Evolutionary conservation across 2,329 filamentous ascomycete genomes (phyloP).

Genomic region (Golovinomyces cichoracearum): DNA sequence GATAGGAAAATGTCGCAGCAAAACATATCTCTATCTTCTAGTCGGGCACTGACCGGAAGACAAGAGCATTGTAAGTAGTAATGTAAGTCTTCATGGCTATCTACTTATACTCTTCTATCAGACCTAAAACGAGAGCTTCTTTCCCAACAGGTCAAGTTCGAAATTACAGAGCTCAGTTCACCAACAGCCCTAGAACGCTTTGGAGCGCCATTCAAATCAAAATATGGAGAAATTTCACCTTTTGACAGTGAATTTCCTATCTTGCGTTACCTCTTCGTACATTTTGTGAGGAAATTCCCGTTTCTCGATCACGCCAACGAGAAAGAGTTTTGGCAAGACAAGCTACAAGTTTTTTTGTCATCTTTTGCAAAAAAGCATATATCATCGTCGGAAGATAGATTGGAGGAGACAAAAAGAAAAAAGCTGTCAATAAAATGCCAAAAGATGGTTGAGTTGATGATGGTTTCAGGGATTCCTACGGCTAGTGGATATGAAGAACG

Average conservation of each 20-base stretch:
- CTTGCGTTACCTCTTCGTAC: constrained; percentile 86
- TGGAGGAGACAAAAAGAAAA: constrained; percentile 84
- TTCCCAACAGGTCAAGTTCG: constrained; percentile 63
- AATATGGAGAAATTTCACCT: constrained; percentile 75
- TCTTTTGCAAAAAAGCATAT: constrained; percentile 95
- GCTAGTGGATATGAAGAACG: constrained; percentile 93
- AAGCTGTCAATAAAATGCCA: constrained; percentile 83
- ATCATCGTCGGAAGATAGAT: constrained; percentile 79
- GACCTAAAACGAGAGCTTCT: constrained; percentile 93
- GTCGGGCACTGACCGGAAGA: constrained; percentile 48
- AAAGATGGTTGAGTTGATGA: constrained; percentile 95
- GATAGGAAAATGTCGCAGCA: too few relatives aligned
- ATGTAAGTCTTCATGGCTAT: constrained; percentile 4
- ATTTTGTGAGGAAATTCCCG: constrained; percentile 92
- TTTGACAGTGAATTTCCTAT: constrained; percentile 85
- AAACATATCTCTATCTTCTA: too few relatives aligned
- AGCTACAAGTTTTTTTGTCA: constrained; percentile 83
- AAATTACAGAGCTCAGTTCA: constrained; percentile 80
- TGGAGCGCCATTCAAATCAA: constrained; percentile 80
- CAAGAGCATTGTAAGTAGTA: constrained; percentile 69
- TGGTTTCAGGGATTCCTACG: constrained; percentile 90
- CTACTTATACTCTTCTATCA: constrained; percentile 16
- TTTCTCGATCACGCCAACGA: constrained; percentile 90
- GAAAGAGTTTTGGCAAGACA: constrained; percentile 99
- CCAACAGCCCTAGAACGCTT: constrained; percentile 86